A percentile compares a stretch with the other conserved stretches of the same genome.
Evolutionary conservation across 2,329 filamentous ascomycete species (phyloP).

Genomic region (Venturia aucupariae): DNA sequence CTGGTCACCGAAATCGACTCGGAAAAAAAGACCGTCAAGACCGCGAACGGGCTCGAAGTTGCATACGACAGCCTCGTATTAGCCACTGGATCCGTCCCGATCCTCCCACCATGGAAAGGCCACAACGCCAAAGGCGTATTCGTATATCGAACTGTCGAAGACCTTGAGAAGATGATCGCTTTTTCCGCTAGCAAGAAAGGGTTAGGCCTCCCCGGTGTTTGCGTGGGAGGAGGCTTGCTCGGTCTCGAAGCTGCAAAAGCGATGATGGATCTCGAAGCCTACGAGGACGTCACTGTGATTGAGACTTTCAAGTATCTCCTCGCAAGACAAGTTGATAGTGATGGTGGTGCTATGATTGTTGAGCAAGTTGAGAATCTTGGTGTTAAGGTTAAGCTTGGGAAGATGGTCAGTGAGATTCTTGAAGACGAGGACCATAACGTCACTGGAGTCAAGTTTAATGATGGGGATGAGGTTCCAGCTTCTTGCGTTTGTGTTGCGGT

Average conservation of each 20-base stretch:
- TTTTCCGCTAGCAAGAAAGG: slow-evolving; percentile 60
- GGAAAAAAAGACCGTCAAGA: slow-evolving; percentile 55
- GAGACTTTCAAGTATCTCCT: slow-evolving; percentile 77
- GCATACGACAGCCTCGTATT: slow-evolving; percentile 73
- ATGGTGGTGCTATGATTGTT: slow-evolving; percentile 72
- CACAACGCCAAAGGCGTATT: slow-evolving; percentile 76
- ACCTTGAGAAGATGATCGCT: slow-evolving; percentile 65
- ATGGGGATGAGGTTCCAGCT: slow-evolving; percentile 67
- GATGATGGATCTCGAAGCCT: slow-evolving; percentile 75
- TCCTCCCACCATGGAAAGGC: slow-evolving; percentile 57
- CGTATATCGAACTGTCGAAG: slow-evolving; percentile 77
- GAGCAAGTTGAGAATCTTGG: slow-evolving; percentile 72
- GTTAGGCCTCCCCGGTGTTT: slow-evolving; percentile 50
- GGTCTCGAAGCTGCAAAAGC: slow-evolving; percentile 86
- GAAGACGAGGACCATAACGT: slow-evolving; percentile 59
- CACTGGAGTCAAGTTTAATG: slow-evolving; percentile 67
- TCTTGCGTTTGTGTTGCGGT: slow-evolving; percentile 76
- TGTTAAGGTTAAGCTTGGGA: slow-evolving; percentile 69
- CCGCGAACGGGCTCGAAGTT: slow-evolving; percentile 59
- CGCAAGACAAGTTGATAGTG: slow-evolving; percentile 69
- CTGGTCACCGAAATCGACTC: slow-evolving; percentile 58
- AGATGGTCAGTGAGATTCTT: slow-evolving; percentile 62
- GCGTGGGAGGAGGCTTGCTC: slow-evolving; percentile 75
- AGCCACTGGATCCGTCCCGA: slow-evolving; percentile 76
- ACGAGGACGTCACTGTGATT: slow-evolving; percentile 63